phyloP scores from a whole-genome alignment of 371 early-diverging fungal species.

The Nosema muscidifuracis region DNA sequence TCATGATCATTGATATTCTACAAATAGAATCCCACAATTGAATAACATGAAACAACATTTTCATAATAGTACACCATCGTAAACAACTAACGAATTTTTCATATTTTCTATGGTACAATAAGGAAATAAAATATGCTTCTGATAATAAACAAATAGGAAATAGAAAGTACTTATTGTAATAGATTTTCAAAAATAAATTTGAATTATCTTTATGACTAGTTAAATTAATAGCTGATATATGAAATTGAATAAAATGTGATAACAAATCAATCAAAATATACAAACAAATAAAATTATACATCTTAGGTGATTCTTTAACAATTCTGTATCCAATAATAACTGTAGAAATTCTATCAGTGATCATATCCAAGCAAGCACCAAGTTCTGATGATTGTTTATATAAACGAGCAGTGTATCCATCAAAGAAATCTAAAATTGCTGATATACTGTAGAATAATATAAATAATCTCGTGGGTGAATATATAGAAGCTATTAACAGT shows the following conservation, averaged over 20 bases:
- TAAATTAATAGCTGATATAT: background rate
- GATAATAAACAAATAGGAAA: slow-evolving; percentile 23
- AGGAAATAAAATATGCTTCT: slow-evolving; percentile 32
- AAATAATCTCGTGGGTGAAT: slow-evolving; percentile 17
- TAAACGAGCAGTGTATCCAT: slow-evolving; percentile 80
- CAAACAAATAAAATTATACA: background rate
- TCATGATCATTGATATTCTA: too few relatives aligned
- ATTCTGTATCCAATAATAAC: slow-evolving; percentile 30
- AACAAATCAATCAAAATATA: slow-evolving; percentile 44
- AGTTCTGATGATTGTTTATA: slow-evolving; percentile 71
- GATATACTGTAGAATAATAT: slow-evolving; percentile 69
- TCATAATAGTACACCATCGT: background rate
- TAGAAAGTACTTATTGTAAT: slow-evolving; percentile 37
- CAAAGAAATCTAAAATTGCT: slow-evolving; percentile 80
- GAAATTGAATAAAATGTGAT: slow-evolving; percentile 38
- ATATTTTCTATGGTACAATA: background rate
- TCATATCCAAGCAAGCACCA: slow-evolving; percentile 54
- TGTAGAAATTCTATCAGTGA: slow-evolving; percentile 46
- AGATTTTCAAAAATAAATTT: slow-evolving; percentile 20
- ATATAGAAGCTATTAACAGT: slow-evolving; percentile 28
- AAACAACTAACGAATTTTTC: background rate
- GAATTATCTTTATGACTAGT: slow-evolving; percentile 31
- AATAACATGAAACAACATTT: slow-evolving; percentile 21
- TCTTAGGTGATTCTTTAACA: background rate
- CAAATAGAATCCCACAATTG: too few relatives aligned